Percentiles rank a stretch among this genome's conserved stretches.
phyloP scores from a whole-genome alignment of 2,329 filamentous ascomycete species.

The Graphilbum sp. region DNA sequence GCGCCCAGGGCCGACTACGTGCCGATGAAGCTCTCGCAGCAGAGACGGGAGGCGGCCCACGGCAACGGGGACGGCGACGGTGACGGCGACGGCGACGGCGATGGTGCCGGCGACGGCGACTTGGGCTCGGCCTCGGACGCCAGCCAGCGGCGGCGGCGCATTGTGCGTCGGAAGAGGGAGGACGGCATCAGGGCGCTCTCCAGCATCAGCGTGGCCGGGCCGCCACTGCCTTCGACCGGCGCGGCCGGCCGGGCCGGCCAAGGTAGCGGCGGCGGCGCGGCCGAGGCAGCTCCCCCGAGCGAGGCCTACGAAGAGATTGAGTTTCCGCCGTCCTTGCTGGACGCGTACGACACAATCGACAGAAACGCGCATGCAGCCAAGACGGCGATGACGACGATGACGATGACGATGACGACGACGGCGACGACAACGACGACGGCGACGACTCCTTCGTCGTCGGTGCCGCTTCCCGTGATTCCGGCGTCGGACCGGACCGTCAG shows the following conservation, averaged over 20 bases:
- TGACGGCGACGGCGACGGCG: too few relatives aligned
- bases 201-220: conserved; percentile 21
- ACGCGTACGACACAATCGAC: conserved; percentile 1
- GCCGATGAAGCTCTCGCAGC: conserved; percentile 28
- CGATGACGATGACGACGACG: neutral
- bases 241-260: too few relatives aligned
- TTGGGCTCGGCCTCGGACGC: too few relatives aligned
- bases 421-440: too few relatives aligned
- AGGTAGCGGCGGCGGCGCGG: too few relatives aligned
- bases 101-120: too few relatives aligned
- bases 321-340: conserved; percentile 6
- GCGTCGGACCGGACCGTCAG: neutral
- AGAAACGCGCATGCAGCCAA: neutral
- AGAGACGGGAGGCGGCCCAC: conserved; percentile 15
- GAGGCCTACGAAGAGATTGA: conserved; percentile 1
- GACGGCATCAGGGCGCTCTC: conserved; percentile 24
- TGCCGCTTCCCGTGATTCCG: neutral
- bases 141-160: conserved; percentile 19
- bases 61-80: too few relatives aligned
- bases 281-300: too few relatives aligned
- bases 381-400: neutral
- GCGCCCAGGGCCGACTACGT: conserved; percentile 27
- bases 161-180: conserved; percentile 21
- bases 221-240: conserved; percentile 17
- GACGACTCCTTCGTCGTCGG: conserved; percentile 5